Base-by-base conservation (phyloP, 1,284 basidiomycete genomes). In the Uromyces viciae-fabae region DNA sequence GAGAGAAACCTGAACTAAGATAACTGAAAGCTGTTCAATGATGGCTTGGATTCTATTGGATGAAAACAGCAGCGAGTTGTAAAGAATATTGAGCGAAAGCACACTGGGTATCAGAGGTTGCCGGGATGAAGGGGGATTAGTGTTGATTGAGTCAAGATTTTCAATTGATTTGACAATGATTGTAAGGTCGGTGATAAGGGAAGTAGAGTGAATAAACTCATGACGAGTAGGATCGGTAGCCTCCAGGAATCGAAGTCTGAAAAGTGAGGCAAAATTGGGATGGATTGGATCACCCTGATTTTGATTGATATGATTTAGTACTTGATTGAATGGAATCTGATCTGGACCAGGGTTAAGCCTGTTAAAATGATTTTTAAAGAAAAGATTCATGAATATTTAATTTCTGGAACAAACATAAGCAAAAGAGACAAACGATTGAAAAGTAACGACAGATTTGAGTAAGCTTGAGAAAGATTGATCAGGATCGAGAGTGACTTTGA, bases 211-310 rank as follows among this genome's bases (percentile, higher is more conserved):
- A 82, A 49, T 19, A 95, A 93, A 93, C 79, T 90, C 90, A 74
- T 92, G 91, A 75, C 90, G 90, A 7, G 90, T 83, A 75, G 83
- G 82, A 82, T 93, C 92, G 2, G 91, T 94, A 85, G 93, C 93
- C 85, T 98, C 96, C 85, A 98, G 95, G 89, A 98, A 98, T 36
- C 95, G 91, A 66, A 98, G 95, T 56, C 95, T 90, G 88, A 98
- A 99, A 49, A 99, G 84, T n/a, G 87, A 87, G 19, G 88, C 87
- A 82, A 78, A 43, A 75, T 81, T 9, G 49, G 81, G 43, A 69
- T 81, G 17, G 77, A 73, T 40, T 78, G 66, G 7, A 68, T 82
- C 28, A 52, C 79, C 66, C 83, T 82, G 81, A 58, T 82, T 82
- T 73, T 80, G 81, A 2, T 81, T 81, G 33, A 85, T 79, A 9